Conservation (phyloP, 176 grass and related monocot genomes). For the Metroxylon sagu region DNA sequence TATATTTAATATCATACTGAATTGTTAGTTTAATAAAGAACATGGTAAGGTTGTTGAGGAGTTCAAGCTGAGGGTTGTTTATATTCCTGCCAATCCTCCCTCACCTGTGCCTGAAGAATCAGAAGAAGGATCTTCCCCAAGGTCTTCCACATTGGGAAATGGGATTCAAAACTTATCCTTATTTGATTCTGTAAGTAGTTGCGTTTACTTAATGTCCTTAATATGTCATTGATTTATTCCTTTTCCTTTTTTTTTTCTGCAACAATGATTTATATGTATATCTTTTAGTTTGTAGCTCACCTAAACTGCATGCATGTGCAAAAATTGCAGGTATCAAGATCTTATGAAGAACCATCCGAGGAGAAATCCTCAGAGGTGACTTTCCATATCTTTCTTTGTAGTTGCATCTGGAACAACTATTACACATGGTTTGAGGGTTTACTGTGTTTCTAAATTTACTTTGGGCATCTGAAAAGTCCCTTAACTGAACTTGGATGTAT, state of each 20-base stretch:
- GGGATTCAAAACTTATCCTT: constrained; percentile 31
- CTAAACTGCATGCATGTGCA: not conserved
- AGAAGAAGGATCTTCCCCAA: constrained; percentile 74
- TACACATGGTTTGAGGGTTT: not conserved
- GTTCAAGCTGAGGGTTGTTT: constrained; percentile 86
- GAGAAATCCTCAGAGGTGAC: constrained; percentile 10
- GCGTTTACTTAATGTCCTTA: not conserved
- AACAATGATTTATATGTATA: not conserved
- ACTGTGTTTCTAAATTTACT: constrained; percentile 11
- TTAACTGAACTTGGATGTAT: no score
- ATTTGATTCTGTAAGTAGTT: constrained; percentile 59
- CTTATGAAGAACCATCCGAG: constrained; percentile 6
- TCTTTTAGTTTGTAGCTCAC: not conserved
- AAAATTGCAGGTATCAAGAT: constrained; percentile 7
- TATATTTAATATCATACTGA: constrained; percentile 6
- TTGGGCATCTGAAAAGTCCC: constrained; percentile 30
- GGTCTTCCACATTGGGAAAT: constrained; percentile 54
- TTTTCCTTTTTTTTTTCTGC: not conserved
- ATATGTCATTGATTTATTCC: not conserved
- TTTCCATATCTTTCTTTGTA: not conserved
- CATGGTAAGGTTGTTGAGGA: constrained; percentile 75
- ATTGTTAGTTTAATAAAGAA: constrained; percentile 82
- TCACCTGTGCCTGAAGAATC: constrained; percentile 58
- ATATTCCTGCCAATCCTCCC: constrained; percentile 52
- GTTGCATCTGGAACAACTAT: not conserved